Conservation (phyloP, 176 grass and related monocot species). For the Chrysopogon serrulatus region DNA sequence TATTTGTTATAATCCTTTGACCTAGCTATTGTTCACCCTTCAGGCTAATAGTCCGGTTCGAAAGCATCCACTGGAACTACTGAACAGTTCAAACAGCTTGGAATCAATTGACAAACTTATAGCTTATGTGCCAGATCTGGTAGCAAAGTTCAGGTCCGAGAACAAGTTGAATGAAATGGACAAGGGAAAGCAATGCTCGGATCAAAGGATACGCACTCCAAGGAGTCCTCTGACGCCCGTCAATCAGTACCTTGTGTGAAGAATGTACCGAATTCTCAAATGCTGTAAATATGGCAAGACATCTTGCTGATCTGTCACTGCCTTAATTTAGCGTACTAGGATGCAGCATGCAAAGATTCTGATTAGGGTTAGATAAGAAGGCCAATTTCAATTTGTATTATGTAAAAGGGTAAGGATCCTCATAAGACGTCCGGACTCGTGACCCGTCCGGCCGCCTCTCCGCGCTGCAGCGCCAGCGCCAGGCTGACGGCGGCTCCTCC, state of each 20-base stretch:
- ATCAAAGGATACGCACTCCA: slow-evolving; percentile 25
- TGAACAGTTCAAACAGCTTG: slow-evolving; percentile 24
- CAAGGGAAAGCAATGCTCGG: slow-evolving; percentile 34
- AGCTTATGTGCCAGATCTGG: slow-evolving; percentile 46
- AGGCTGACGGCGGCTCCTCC: no score
- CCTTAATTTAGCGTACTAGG: background rate
- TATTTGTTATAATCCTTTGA: background rate
- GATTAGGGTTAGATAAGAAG: background rate
- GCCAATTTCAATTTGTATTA: background rate
- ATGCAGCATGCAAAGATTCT: slow-evolving; percentile 4
- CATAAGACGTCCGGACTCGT: no score
- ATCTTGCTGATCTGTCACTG: slow-evolving; percentile 3
- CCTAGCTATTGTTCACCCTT: background rate
- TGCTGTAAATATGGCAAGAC: slow-evolving; percentile 44
- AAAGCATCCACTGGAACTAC: slow-evolving; percentile 17
- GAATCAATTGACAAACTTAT: slow-evolving; percentile 55
- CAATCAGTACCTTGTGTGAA: slow-evolving; percentile 37
- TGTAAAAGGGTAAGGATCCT: no score
- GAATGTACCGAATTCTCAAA: background rate
- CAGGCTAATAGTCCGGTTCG: slow-evolving; percentile 65
- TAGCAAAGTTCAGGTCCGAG: slow-evolving; percentile 44
- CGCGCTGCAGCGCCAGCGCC: no score
- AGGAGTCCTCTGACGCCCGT: slow-evolving; percentile 74
- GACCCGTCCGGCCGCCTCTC: no score
- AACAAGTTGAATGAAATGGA: slow-evolving; percentile 34